Evolutionary conservation across 371 early-diverging fungal species (phyloP).

Genomic region (Synchytrium microbalum): DNA sequence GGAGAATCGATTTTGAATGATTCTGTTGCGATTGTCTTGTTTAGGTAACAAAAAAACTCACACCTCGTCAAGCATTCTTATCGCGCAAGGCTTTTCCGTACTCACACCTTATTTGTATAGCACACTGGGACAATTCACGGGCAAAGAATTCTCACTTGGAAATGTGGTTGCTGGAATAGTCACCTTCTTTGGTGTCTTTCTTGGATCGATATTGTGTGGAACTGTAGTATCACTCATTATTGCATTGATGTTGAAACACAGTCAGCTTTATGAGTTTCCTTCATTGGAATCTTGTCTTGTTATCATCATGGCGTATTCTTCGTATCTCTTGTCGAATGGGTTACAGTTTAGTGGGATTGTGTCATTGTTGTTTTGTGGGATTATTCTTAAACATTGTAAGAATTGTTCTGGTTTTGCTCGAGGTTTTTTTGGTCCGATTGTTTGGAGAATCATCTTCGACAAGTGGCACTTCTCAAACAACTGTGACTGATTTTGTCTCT

Average conservation of each 20-base stretch:
- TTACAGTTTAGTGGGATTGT: slow-evolving; percentile 85
- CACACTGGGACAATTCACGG: slow-evolving; percentile 70
- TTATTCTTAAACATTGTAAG: slow-evolving; percentile 67
- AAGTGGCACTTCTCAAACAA: too few species aligned
- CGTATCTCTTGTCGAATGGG: slow-evolving; percentile 84
- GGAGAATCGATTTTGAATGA: slow-evolving; percentile 92
- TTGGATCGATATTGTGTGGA: slow-evolving; percentile 76
- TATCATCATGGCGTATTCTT: slow-evolving; percentile 75
- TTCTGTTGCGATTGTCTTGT: slow-evolving; percentile 91
- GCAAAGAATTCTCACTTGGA: slow-evolving; percentile 59
- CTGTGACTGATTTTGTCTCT: too few species aligned
- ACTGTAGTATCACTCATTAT: slow-evolving; percentile 63
- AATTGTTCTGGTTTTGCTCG: too few species aligned
- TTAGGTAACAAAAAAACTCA: slow-evolving; percentile 27
- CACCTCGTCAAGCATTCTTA: neutral
- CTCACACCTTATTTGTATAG: slow-evolving; percentile 25
- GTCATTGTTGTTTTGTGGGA: slow-evolving; percentile 88
- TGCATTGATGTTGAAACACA: slow-evolving; percentile 72
- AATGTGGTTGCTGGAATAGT: slow-evolving; percentile 66
- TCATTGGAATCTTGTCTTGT: slow-evolving; percentile 78
- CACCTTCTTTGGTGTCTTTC: slow-evolving; percentile 71
- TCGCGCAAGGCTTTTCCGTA: neutral
- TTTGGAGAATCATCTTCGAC: too few species aligned
- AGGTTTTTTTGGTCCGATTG: too few species aligned
- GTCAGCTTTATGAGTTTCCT: slow-evolving; percentile 65